These are phyloP conservation scores for Ustulina deusta DNA, from an alignment of 2,329 filamentous ascomycete genomes.

Conservation along the genomic window DNA sequence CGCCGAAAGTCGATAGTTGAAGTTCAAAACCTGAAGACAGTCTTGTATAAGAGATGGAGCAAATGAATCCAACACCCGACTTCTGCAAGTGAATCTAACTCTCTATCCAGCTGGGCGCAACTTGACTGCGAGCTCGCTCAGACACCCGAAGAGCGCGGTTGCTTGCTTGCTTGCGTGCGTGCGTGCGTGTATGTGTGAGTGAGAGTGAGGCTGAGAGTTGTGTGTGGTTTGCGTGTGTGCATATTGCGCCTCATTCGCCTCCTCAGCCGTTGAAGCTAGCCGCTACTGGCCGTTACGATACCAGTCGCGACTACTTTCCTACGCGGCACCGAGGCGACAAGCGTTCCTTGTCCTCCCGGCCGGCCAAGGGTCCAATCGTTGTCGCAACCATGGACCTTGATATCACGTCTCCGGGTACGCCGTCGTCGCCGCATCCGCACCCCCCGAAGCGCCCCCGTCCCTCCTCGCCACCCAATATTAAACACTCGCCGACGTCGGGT, in stretches of 20 bases:
- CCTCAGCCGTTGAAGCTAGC: slow-evolving; percentile 6
- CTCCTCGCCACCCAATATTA: slow-evolving; percentile 59
- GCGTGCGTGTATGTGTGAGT: not conserved
- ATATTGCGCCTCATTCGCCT: slow-evolving; percentile 19
- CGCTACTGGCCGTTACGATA: not conserved
- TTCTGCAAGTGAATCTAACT: slow-evolving; percentile 33
- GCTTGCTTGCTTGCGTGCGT: not conserved
- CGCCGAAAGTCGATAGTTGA: not conserved
- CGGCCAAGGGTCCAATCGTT: not conserved
- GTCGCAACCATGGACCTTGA: slow-evolving; percentile 35
- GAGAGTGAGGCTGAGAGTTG: not conserved
- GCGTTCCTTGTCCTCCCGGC: slow-evolving; percentile 2
- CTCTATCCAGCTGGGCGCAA: slow-evolving; percentile 29
- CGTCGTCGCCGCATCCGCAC: slow-evolving; percentile 63
- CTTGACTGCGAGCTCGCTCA: not conserved
- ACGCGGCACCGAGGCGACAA: slow-evolving; percentile 9
- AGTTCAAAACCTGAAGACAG: not conserved
- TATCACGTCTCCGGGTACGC: slow-evolving; percentile 60
- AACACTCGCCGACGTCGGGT: slow-evolving; percentile 57
- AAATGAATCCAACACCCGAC: slow-evolving; percentile 29
- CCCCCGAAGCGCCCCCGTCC: slow-evolving; percentile 70
- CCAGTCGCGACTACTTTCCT: slow-evolving; percentile 4
- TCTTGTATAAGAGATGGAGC: slow-evolving; percentile 35
- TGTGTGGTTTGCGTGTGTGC: not conserved
- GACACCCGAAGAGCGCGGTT: slow-evolving; percentile 2